Percentiles rank a stretch among this genome's conserved stretches.
Conservation (phyloP, 768 basidiomycete species). For the Clitopilus passeckerianus region DNA sequence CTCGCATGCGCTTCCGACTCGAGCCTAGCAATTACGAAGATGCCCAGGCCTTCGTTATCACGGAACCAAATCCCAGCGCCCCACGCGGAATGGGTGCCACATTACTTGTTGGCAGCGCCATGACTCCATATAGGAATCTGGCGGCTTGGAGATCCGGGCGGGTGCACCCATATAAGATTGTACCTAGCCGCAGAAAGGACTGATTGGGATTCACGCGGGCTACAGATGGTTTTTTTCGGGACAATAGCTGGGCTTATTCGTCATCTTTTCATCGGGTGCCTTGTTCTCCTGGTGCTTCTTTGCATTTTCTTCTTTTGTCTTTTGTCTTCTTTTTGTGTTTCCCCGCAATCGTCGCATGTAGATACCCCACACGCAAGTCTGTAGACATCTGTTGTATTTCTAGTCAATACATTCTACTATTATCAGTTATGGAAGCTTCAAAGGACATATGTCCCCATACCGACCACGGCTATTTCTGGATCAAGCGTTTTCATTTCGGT, state of each 20-base stretch:
- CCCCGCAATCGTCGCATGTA: neutral
- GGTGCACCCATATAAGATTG: neutral
- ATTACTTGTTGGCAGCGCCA: neutral
- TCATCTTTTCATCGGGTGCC: neutral
- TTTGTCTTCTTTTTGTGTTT: neutral
- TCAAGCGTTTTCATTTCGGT: neutral
- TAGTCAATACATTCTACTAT: neutral
- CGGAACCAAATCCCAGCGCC: neutral
- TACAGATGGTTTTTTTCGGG: neutral
- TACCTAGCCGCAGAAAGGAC: neutral
- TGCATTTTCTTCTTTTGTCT: neutral
- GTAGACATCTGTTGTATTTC: neutral
- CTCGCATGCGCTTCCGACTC: conserved; percentile 1
- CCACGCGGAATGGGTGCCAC: neutral
- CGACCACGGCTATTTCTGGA: too few relatives aligned
- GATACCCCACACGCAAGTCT: neutral
- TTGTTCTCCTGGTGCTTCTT: neutral
- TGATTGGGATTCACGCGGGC: neutral
- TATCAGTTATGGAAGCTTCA: neutral
- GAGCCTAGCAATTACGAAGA: neutral
- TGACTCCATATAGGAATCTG: neutral
- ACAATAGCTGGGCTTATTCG: neutral
- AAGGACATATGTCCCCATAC: neutral
- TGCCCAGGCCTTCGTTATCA: neutral
- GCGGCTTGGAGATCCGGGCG: neutral